Conservation (phyloP, 495 filamentous ascomycete genomes). For the Wilcoxina mikolae region DNA sequence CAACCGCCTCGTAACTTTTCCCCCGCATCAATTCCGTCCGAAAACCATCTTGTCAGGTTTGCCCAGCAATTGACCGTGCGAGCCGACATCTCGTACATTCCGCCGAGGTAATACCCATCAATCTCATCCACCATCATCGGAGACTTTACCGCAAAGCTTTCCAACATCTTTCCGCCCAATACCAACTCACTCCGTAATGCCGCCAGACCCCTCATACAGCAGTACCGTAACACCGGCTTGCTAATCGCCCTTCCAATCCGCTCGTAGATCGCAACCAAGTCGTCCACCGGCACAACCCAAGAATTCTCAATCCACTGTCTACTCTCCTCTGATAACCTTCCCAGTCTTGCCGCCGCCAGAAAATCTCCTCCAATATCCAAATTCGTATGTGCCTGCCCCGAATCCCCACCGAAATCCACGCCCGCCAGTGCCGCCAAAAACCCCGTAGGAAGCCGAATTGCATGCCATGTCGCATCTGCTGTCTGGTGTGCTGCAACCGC, state of each 20-base stretch:
- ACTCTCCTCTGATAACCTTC: slow-evolving; percentile 8
- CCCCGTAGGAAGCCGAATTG: slow-evolving; percentile 19
- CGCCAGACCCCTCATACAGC: slow-evolving; percentile 20
- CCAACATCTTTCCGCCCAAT: background rate
- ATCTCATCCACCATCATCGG: slow-evolving; percentile 21
- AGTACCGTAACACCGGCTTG: slow-evolving; percentile 17
- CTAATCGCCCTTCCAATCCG: slow-evolving; percentile 15
- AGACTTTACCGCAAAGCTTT: slow-evolving; percentile 13
- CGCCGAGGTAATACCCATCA: slow-evolving; percentile 25
- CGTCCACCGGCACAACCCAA: slow-evolving; percentile 20
- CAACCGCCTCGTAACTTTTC: slow-evolving; percentile 21
- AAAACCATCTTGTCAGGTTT: slow-evolving; percentile 24
- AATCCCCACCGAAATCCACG: slow-evolving; percentile 21
- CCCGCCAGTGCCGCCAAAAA: slow-evolving; percentile 14
- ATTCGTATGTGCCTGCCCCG: slow-evolving; percentile 11
- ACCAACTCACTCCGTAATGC: slow-evolving; percentile 20
- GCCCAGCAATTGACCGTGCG: slow-evolving; percentile 24
- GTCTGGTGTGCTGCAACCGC: slow-evolving; percentile 20
- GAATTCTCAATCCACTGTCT: slow-evolving; percentile 13
- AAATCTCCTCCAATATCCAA: slow-evolving; percentile 25
- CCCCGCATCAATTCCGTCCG: slow-evolving; percentile 13
- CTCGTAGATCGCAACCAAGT: slow-evolving; percentile 22
- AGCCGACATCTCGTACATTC: slow-evolving; percentile 23
- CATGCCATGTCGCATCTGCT: slow-evolving; percentile 27
- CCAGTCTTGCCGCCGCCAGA: slow-evolving; percentile 14